phyloP scores from a whole-genome alignment of 371 early-diverging fungal genomes.

The Zychaea mexicana region DNA sequence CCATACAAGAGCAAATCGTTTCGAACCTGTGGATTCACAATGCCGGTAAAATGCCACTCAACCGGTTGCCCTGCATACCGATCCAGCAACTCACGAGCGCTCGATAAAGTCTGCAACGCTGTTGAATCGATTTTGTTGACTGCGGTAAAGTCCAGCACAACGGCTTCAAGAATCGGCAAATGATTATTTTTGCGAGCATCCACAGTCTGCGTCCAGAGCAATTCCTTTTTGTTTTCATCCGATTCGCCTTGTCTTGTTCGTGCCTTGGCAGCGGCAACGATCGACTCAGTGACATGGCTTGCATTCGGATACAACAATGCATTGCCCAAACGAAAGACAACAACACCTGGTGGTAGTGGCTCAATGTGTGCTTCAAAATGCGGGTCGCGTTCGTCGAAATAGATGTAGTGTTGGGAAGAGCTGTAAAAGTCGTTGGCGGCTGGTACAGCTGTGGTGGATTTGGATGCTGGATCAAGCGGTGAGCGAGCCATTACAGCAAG shows the following conservation, averaged over 20 bases:
- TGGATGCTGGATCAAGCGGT: constrained; percentile 7
- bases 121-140: constrained; percentile 75
- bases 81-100: constrained; percentile 41
- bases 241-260: constrained; percentile 14
- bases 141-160: constrained; percentile 73
- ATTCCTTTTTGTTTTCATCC: constrained; percentile 6
- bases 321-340: constrained; percentile 11
- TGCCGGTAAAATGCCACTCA: constrained; percentile 32
- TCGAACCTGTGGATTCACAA: constrained; percentile 9
- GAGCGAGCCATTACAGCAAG: constrained; percentile 10
- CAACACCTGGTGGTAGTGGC: constrained; percentile 20
- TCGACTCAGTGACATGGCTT: constrained; percentile 13
- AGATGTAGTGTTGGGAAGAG: constrained; percentile 11
- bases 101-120: constrained; percentile 66
- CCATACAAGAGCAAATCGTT: constrained; percentile 10
- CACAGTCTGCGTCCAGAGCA: constrained; percentile 1
- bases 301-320: constrained; percentile 27
- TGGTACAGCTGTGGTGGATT: not conserved
- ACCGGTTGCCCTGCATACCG: constrained; percentile 28
- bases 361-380: constrained; percentile 9
- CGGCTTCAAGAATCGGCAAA: constrained; percentile 60
- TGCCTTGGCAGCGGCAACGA: constrained; percentile 8
- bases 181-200: not conserved
- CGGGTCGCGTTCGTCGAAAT: constrained; percentile 23
- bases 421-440: not conserved